Evolutionary conservation across 2,329 filamentous ascomycete species (phyloP).

Genomic region (Aspergillus eucalypticola): DNA sequence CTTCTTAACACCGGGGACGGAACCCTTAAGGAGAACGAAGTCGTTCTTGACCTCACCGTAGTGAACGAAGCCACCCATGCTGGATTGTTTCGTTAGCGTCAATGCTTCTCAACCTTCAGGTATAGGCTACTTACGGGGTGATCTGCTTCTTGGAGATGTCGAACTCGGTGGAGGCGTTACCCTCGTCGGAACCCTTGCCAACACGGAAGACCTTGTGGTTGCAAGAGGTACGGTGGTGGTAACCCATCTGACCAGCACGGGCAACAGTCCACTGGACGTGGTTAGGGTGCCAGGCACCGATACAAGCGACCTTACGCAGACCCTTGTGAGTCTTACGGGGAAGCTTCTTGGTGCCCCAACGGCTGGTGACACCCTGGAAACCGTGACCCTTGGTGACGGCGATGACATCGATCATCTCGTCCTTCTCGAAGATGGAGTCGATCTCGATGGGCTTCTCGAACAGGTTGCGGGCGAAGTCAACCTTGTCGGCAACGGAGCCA

Average conservation of each 20-base stretch:
- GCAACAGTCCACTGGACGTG: slow-evolving; percentile 99
- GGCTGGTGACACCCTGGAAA: slow-evolving; percentile 92
- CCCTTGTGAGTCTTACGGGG: slow-evolving; percentile 99
- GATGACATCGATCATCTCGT: slow-evolving; percentile 99
- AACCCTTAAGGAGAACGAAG: slow-evolving; percentile 97
- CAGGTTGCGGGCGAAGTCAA: slow-evolving; percentile 88
- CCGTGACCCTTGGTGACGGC: slow-evolving; percentile 99
- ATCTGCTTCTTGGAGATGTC: slow-evolving; percentile 99
- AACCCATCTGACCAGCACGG: slow-evolving; percentile 98
- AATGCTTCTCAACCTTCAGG: slow-evolving; percentile 17
- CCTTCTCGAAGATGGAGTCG: slow-evolving; percentile 94
- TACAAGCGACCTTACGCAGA: slow-evolving; percentile 99
- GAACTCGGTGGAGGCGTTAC: slow-evolving; percentile 90
- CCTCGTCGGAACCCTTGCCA: slow-evolving; percentile 86
- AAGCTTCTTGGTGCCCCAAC: slow-evolving; percentile 99
- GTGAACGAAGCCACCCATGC: slow-evolving; percentile 97
- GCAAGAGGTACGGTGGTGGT: slow-evolving; percentile 99
- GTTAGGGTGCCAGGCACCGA: slow-evolving; percentile 99
- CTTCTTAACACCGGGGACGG: slow-evolving; percentile 98
- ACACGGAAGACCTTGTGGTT: slow-evolving; percentile 99
- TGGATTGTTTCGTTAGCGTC: slow-evolving; percentile 50
- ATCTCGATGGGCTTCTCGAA: slow-evolving; percentile 99
- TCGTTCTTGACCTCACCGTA: slow-evolving; percentile 99
- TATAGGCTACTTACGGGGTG: slow-evolving; percentile 78
- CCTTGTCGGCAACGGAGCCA: slow-evolving; percentile 93